phyloP scores from a whole-genome alignment of 768 basidiomycete genomes.

The Daedaleopsis nitida region DNA sequence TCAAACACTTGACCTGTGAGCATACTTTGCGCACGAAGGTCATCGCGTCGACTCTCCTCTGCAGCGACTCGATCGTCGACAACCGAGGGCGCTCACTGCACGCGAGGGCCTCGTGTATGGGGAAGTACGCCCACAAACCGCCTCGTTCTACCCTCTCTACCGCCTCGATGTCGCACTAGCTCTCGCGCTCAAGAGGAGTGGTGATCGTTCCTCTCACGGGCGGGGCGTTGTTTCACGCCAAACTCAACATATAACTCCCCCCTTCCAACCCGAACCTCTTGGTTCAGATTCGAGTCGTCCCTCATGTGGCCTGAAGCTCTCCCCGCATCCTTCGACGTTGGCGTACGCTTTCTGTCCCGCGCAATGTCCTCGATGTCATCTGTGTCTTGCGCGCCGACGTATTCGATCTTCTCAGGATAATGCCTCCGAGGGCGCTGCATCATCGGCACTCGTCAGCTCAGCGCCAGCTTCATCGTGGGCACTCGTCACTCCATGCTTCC shows the following conservation, averaged over 20 bases:
- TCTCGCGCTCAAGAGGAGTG: neutral
- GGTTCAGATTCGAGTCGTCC: neutral
- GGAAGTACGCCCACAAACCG: slow-evolving; percentile 16
- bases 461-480: neutral
- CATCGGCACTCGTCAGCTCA: neutral
- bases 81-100: neutral
- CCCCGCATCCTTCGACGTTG: neutral
- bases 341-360: neutral
- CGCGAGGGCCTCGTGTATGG: slow-evolving; percentile 12
- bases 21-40: neutral
- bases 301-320: neutral
- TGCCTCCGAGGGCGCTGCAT: neutral
- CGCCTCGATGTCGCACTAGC: neutral
- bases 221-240: neutral
- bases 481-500: neutral
- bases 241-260: neutral
- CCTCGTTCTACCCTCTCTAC: slow-evolving; percentile 8
- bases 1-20: no score
- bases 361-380: neutral
- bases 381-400: neutral
- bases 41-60: neutral
- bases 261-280: neutral
- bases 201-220: neutral
- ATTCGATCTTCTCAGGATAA: neutral
- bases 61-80: neutral